Evolutionary conservation across 345 rosid species (phyloP), one percentile per base, ranked within the genome.

Genomic region (Lepidium didymum): DNA sequence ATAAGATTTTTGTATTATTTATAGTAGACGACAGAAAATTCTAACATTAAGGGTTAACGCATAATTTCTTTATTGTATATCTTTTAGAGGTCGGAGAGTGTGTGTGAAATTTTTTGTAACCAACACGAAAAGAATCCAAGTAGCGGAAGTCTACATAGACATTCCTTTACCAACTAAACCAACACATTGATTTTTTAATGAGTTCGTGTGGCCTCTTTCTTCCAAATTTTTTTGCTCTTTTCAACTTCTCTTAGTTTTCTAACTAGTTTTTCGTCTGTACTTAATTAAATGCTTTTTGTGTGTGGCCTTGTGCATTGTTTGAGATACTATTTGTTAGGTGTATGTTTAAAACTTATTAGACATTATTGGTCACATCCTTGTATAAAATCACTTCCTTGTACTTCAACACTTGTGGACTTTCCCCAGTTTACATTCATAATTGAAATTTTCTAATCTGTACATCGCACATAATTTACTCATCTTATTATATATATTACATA

Each of bases 341-440:
- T 34, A 35, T 35, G 68, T 42, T 53, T 11, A 11, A 29, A 13
- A 60, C 21, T 2, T 34, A 38, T 31, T 72, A 13, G 27, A 64
- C 70, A 63, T 45, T 46, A 63, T 29, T 64, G 76, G 75, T 71
- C 70, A 62, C 62, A 21, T 35, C 47, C 10, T 21, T 13, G 6
- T 12, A 21, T 38, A 35, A 13, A 44, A 37, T 25, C 36, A 68
- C 37, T 56, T 56, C 15, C 55, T 57, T 47, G 72, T 67, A 67
- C 72, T 68, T 68, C 55, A 43, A 43, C 16, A 67, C 63, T 56
- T 54, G 7, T 21, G 37, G 62, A 33, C 62, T 43, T 62, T 62
- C 47, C 43, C 46, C 31, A 61, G 61, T 29, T 70, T 23, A 2
- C 29, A 46, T 35, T 60, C 53, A 50, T 51, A 60, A 19, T 16